phyloP scores from a whole-genome alignment of 345 rosid species.

The Lumnitzera littorea region DNA sequence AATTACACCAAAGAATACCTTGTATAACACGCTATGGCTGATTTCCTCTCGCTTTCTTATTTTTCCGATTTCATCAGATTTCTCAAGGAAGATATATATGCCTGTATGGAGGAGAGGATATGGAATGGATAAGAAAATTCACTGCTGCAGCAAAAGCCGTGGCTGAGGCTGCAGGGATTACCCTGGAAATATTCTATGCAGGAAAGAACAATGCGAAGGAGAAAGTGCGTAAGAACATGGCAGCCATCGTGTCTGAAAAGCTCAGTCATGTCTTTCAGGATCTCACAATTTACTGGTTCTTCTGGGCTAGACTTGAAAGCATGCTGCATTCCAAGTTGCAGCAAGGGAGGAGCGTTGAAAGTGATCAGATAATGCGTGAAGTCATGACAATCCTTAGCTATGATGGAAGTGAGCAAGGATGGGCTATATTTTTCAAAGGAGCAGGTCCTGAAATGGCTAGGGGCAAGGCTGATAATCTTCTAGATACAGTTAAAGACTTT shows the following conservation, averaged over 20 bases:
- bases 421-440: slow-evolving; percentile 24
- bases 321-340: slow-evolving; percentile 27
- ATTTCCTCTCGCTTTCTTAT: not conserved
- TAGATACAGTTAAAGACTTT: slow-evolving; percentile 5
- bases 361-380: slow-evolving; percentile 24
- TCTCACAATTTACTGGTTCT: slow-evolving; percentile 14
- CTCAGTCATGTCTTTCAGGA: slow-evolving; percentile 15
- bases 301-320: slow-evolving; percentile 35
- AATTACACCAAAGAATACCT: no score
- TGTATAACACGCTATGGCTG: no score
- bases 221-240: not conserved
- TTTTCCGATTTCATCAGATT: slow-evolving; percentile 7
- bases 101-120: slow-evolving; percentile 29
- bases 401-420: slow-evolving; percentile 24
- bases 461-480: slow-evolving; percentile 10
- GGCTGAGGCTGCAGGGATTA: slow-evolving; percentile 11
- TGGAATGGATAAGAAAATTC: slow-evolving; percentile 29
- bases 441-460: slow-evolving; percentile 6
- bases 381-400: slow-evolving; percentile 26
- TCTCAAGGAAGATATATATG: slow-evolving; percentile 15
- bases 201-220: slow-evolving; percentile 25
- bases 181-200: slow-evolving; percentile 21
- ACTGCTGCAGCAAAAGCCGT: slow-evolving; percentile 8
- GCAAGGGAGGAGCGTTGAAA: slow-evolving; percentile 6
- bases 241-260: not conserved